A percentile compares a stretch with the other conserved stretches of the same genome.
phyloP scores from a whole-genome alignment of 139 green algal species.

The Dunaliella primolecta region DNA sequence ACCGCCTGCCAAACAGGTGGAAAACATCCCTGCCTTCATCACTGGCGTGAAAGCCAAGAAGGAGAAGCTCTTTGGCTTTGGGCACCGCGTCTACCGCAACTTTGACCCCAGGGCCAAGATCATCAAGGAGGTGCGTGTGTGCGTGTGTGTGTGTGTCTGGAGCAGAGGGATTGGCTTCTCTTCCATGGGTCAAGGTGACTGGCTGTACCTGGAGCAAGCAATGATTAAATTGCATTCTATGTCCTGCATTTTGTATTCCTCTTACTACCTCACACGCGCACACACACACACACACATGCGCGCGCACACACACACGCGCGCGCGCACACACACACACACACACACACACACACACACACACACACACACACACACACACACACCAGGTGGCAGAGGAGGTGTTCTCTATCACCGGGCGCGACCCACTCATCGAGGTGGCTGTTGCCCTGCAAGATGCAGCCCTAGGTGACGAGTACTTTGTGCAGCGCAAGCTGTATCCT shows the following conservation, averaged over 20 bases:
- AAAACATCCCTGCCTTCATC: slow-evolving; percentile 79
- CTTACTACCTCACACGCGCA: background rate
- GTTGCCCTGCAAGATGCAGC: slow-evolving; percentile 81
- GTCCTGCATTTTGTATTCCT: too few relatives aligned
- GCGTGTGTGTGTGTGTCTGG: background rate
- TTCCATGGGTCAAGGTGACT: background rate
- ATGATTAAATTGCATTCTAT: too few relatives aligned
- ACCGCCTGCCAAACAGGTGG: too few relatives aligned
- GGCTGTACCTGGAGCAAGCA: too few relatives aligned
- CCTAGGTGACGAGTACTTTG: slow-evolving; percentile 71
- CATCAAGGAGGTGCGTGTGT: slow-evolving; percentile 68
- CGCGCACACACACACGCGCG: background rate
- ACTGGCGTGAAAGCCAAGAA: slow-evolving; percentile 65
- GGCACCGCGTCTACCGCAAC: slow-evolving; percentile 99
- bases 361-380: background rate
- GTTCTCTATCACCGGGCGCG: slow-evolving; percentile 84
- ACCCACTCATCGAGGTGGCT: slow-evolving; percentile 96
- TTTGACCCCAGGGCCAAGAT: slow-evolving; percentile 95
- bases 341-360: background rate
- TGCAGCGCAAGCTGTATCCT: slow-evolving; percentile 94
- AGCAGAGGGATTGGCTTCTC: background rate
- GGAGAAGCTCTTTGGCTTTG: slow-evolving; percentile 94
- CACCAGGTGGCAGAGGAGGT: slow-evolving; percentile 79
- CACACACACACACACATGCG: background rate
- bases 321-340: background rate